These are phyloP conservation scores for Venturia carpophila DNA, from an alignment of 2,329 filamentous ascomycete species.

Conservation along the genomic window DNA sequence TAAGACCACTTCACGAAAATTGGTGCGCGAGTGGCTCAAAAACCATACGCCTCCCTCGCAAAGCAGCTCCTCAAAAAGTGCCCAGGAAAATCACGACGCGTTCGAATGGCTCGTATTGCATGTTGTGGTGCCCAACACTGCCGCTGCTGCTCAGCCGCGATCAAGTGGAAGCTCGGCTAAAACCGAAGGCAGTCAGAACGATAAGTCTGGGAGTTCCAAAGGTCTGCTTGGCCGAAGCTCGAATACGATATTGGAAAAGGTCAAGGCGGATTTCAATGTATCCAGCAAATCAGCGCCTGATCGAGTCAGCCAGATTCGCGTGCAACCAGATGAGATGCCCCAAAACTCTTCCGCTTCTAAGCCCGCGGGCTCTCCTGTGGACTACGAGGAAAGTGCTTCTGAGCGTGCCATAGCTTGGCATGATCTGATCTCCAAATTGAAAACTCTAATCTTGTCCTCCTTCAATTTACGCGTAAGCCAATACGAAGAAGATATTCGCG, in stretches of 20 bases:
- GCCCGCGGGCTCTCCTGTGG: neutral
- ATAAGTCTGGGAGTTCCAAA: slow-evolving; percentile 57
- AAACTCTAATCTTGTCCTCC: slow-evolving; percentile 75
- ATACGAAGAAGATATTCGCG: slow-evolving; percentile 95
- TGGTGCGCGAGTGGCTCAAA: slow-evolving; percentile 88
- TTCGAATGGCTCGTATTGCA: slow-evolving; percentile 94
- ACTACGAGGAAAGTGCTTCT: slow-evolving; percentile 60
- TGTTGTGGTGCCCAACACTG: slow-evolving; percentile 80
- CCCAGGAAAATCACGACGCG: slow-evolving; percentile 88
- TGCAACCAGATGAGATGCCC: slow-evolving; percentile 39
- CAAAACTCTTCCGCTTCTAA: slow-evolving; percentile 37
- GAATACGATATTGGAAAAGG: slow-evolving; percentile 78
- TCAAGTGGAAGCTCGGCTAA: slow-evolving; percentile 43
- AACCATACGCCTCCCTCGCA: slow-evolving; percentile 56
- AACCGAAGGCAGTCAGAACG: slow-evolving; percentile 46
- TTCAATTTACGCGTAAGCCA: slow-evolving; percentile 87
- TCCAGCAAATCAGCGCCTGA: slow-evolving; percentile 65
- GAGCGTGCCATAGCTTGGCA: slow-evolving; percentile 77
- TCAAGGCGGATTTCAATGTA: slow-evolving; percentile 83
- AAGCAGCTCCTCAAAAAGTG: slow-evolving; percentile 49
- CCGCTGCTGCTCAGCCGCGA: slow-evolving; percentile 69
- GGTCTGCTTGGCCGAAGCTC: slow-evolving; percentile 72
- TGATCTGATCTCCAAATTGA: slow-evolving; percentile 79
- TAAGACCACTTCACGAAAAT: slow-evolving; percentile 68
- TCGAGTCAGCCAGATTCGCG: slow-evolving; percentile 72